Evolutionary conservation across 1,284 basidiomycete genomes (phyloP).

Genomic region (Mixia osmundae): DNA sequence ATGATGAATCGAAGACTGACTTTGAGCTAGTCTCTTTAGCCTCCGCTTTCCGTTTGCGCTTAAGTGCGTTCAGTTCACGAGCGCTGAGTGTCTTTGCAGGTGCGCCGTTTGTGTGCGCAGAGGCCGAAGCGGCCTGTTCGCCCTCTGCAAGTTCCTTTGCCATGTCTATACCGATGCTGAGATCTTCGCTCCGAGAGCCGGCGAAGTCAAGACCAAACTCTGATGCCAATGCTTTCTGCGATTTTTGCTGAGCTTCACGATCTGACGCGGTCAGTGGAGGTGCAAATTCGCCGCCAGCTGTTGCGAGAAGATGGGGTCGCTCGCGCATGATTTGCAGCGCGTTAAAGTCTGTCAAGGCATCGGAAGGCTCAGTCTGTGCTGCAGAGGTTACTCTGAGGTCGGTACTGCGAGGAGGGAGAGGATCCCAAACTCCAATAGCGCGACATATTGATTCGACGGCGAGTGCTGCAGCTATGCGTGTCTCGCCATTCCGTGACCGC

Average conservation of each 20-base stretch:
- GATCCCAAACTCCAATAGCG: too few relatives aligned
- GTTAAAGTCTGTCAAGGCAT: too few relatives aligned
- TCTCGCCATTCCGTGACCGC: conserved; percentile 68
- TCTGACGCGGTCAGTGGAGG: conserved; percentile 26
- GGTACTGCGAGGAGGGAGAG: too few relatives aligned
- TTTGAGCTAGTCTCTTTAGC: neutral
- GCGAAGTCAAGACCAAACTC: neutral
- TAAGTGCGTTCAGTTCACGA: conserved; percentile 67
- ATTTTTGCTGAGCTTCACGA: conserved; percentile 3
- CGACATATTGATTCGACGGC: conserved; percentile 68
- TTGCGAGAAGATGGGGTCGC: too few relatives aligned
- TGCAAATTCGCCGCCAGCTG: conserved; percentile 58
- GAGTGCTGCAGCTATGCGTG: conserved; percentile 55
- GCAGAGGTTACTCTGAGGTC: too few relatives aligned
- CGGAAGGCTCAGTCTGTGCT: too few relatives aligned
- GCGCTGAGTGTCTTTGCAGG: conserved; percentile 33
- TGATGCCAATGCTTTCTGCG: neutral
- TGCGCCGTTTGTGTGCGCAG: conserved; percentile 3
- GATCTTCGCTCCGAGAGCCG: conserved; percentile 3
- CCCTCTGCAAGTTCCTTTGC: conserved; percentile 3
- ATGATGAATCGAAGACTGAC: neutral
- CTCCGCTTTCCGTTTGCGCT: conserved; percentile 54
- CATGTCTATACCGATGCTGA: conserved; percentile 2
- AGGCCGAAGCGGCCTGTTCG: conserved; percentile 1
- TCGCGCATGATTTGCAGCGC: too few relatives aligned